phyloP scores from a whole-genome alignment of 2,329 filamentous ascomycete species.

The Alternaria burnsii region DNA sequence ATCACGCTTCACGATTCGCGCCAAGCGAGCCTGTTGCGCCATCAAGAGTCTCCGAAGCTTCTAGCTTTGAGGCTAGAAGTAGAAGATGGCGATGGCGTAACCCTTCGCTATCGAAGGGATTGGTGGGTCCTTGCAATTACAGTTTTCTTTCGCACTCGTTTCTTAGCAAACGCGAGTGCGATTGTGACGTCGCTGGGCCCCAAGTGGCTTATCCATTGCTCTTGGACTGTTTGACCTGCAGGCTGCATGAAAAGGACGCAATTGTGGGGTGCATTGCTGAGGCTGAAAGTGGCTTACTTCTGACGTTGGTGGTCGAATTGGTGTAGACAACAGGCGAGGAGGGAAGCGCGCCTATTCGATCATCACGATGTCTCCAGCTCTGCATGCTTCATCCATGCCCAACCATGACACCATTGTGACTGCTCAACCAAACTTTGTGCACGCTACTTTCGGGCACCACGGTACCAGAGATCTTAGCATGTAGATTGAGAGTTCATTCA shows the following conservation, averaged over 20 bases:
- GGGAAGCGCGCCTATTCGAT: slow-evolving; percentile 7
- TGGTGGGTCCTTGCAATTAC: not conserved
- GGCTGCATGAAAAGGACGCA: not conserved
- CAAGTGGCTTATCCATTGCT: not conserved
- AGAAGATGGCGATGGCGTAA: slow-evolving; percentile 1
- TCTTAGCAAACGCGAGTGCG: not conserved
- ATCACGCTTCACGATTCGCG: slow-evolving; percentile 16
- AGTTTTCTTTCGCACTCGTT: slow-evolving; percentile 4
- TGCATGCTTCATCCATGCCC: not conserved
- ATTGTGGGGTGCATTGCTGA: slow-evolving; percentile 14
- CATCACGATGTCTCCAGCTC: not conserved
- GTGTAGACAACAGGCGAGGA: slow-evolving; percentile 9
- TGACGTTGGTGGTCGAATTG: slow-evolving; percentile 7
- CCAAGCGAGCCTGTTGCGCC: slow-evolving; percentile 19
- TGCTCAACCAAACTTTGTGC: not conserved
- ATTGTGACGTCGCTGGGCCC: not conserved
- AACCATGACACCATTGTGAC: not conserved
- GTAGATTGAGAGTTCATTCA: slow-evolving; percentile 5
- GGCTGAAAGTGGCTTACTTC: slow-evolving; percentile 10
- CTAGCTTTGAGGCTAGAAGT: slow-evolving; percentile 28
- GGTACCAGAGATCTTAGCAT: not conserved
- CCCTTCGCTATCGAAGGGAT: not conserved
- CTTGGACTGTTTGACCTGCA: not conserved
- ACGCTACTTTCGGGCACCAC: slow-evolving; percentile 1
- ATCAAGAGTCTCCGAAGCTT: slow-evolving; percentile 24